Base-by-base conservation (phyloP, 257 asterid genomes). In the Buddleja alternifolia region DNA sequence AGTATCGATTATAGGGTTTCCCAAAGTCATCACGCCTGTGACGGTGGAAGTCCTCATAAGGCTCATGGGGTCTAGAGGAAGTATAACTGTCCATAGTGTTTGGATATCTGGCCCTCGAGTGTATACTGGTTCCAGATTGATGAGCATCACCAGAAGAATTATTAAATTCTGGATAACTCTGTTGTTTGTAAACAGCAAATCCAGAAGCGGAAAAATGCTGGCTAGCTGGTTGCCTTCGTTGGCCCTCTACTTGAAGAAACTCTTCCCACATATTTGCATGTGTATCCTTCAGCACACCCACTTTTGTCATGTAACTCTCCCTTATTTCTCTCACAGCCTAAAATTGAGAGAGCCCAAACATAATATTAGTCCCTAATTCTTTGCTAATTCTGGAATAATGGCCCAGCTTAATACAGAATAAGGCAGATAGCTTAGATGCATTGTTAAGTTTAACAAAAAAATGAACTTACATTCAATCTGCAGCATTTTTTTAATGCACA, bases 251-350 rank as follows among this genome's bases (percentile, higher is more conserved):
- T 60, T 75, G 95, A 79, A 94, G 88, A 80, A 94, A 89, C 78
- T 86, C 97, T 61, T 84, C 95, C 96, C 97, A 85, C 78, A 87
- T 80, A 65, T 79, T 89, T 61, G 88, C 90, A 69, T 89, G 97
- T 68, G 84, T 45, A 68, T 69, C 88, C 84, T 86, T 86, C 63
- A 89, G 80, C 56, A 62, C 32, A 57, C 77, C 73, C 68, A 89
- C 78, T 70, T 91, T 87, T 76, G 81, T 87, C 81, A 84, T 66
- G 78, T 81, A 80, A 74, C 68, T 78, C 75, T 89, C 97, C 79
- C 97, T 79, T 59, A 86, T 82, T 73, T 84, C 95, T 72, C 78
- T 82, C 12, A 91, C 75, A 63, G 85, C 90, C 99, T 94, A 75
- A 37, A 63, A 80, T 69, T 75, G 57, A 74, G 74, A 65, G 54